Evolutionary conservation across 2,329 filamentous ascomycete species (phyloP).

Genomic region (Xylaria sp.): DNA sequence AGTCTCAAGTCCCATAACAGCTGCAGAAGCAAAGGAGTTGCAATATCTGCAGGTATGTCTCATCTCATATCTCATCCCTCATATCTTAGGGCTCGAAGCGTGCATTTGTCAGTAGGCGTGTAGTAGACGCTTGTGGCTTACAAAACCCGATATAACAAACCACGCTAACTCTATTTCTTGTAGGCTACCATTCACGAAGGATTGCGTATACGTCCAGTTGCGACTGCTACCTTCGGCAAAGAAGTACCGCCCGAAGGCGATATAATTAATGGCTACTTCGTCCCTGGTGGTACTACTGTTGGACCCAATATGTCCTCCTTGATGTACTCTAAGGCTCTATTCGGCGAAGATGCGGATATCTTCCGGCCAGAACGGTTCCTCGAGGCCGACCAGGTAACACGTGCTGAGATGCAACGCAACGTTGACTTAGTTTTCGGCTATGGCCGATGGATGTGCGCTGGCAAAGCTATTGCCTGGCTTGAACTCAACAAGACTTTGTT

Average conservation of each 20-base stretch:
- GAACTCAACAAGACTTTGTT: constrained; percentile 56
- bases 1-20: constrained; percentile 47
- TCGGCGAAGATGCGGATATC: constrained; percentile 52
- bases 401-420: constrained; percentile 49
- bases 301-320: constrained; percentile 51
- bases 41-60: constrained; percentile 45
- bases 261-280: constrained; percentile 47
- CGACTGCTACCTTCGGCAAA: constrained; percentile 44
- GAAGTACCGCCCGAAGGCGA: constrained; percentile 47
- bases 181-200: constrained; percentile 53
- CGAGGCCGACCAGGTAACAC: constrained; percentile 47
- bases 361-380: constrained; percentile 59
- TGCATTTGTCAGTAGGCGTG: not conserved
- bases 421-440: constrained; percentile 55
- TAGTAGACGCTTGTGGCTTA: too few relatives aligned
- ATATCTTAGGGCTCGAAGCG: too few relatives aligned
- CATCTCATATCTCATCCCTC: not conserved
- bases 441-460: constrained; percentile 55
- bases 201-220: constrained; percentile 51
- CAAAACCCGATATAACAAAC: not conserved
- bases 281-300: constrained; percentile 53
- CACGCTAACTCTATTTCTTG: not conserved
- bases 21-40: constrained; percentile 47
- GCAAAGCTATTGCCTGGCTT: constrained; percentile 55
- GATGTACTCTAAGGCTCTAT: constrained; percentile 47